Evolutionary conservation across 306 rosid genomes (phyloP), one percentile per base, ranked within the genome.

Genomic region (Cucurbita maxima): DNA sequence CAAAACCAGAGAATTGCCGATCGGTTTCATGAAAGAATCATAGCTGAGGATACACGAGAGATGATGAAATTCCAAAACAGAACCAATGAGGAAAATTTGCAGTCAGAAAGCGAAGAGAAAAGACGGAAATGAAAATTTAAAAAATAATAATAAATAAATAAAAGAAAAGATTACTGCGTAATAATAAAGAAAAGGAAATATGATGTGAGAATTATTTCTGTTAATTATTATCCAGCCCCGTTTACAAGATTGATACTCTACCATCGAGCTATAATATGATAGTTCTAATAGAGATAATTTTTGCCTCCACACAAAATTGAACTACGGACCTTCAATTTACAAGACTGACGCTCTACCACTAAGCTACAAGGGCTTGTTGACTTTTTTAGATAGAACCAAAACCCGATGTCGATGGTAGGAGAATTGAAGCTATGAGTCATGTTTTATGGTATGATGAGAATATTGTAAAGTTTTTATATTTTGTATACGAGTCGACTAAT

Each of bases 251-350:
- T 30, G 1, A 30, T 3, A 79, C 86, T 45, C 40, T 41, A 41
- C 45, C 2, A 41, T 10, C 1, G 44, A 30, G 8, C 8, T 41
- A 6, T 6, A 43, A n/a, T n/a, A n/a, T n/a, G n/a, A n/a, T n/a
- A n/a, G n/a, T n/a, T n/a, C n/a, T n/a, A n/a, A n/a, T n/a, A n/a
- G n/a, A n/a, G n/a, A n/a, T 30, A 30, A 30, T 0, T 2, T 30
- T 30, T 30, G 68, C 69, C 77, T 70, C 12, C 77, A 58, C 56
- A 58, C 72, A 75, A 72, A 51, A 75, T 61, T 72, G 72, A 61
- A 75, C 72, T 75, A 61, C 78, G 51, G 72, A 75, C 78, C 78
- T 60, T 61, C 78, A 75, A 61, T 59, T 75, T 62, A 75, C 72
- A 75, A 61, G 73, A 51, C 63, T 51, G 73, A 45, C 70, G 77